Conservation (phyloP, 441 rosid genomes). For the Biscutella auriculata region DNA sequence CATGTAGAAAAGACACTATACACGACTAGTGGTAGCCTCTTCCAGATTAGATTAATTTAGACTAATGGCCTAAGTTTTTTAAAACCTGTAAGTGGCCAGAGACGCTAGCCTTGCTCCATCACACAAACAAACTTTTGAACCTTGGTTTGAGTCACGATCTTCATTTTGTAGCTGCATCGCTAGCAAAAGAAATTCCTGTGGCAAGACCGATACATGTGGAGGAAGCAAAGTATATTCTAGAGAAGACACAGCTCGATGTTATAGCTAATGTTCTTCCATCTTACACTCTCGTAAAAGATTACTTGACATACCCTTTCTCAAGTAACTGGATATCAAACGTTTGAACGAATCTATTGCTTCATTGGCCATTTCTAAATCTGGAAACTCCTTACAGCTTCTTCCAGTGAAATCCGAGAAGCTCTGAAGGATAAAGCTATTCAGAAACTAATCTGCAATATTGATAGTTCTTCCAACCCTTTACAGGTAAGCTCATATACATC, state of each 20-base stretch:
- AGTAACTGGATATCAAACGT: background rate
- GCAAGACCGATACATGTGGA: conserved; percentile 36
- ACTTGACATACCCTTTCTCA: background rate
- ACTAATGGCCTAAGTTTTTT: background rate
- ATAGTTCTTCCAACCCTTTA: conserved; percentile 45
- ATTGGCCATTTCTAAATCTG: background rate
- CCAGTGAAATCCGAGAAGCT: conserved; percentile 46
- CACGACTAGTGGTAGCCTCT: conserved; percentile 43
- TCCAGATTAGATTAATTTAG: background rate
- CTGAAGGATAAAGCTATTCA: conserved; percentile 47
- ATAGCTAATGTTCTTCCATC: conserved; percentile 36
- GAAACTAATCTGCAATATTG: conserved; percentile 43
- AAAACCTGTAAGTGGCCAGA: background rate
- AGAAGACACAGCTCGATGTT: conserved; percentile 41
- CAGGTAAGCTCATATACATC: conserved; percentile 28
- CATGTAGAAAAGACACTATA: conserved; percentile 26
- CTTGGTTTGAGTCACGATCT: background rate
- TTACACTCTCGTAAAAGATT: background rate
- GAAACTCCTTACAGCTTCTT: conserved; percentile 41
- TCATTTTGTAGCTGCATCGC: conserved; percentile 22
- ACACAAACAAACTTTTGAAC: background rate
- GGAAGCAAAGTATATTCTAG: conserved; percentile 32
- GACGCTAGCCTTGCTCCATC: background rate
- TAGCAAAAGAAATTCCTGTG: conserved; percentile 11
- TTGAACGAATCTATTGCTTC: background rate